Evolutionary conservation across 1,139 yeast genomes (phyloP).

Genomic region (Tardiomyces depauwii): DNA sequence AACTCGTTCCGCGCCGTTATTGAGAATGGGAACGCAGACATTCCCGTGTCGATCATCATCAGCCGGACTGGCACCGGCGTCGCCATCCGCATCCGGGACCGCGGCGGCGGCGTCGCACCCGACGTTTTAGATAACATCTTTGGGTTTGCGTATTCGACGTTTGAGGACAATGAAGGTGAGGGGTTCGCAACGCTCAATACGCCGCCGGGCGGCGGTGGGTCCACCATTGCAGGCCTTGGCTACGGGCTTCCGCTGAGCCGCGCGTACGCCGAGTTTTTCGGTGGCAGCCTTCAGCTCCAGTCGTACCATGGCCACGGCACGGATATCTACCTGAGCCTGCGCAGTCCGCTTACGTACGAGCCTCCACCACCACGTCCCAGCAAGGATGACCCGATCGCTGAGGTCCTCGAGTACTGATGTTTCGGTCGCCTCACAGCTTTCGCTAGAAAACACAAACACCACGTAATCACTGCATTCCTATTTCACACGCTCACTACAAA

Average conservation of each 20-base stretch:
- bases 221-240: constrained; percentile 90
- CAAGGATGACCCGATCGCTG: neutral
- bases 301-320: constrained; percentile 82
- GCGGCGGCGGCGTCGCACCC: constrained; percentile 81
- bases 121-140: constrained; percentile 54
- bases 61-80: constrained; percentile 39
- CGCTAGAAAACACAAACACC: too few species aligned
- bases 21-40: constrained; percentile 42
- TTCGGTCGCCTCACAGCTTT: too few species aligned
- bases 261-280: constrained; percentile 58
- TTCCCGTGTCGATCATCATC: constrained; percentile 60
- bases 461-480: too few species aligned
- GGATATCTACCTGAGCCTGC: constrained; percentile 48
- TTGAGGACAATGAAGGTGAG: constrained; percentile 43
- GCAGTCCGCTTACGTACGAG: neutral
- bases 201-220: constrained; percentile 61
- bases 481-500: too few species aligned
- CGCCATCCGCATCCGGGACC: constrained; percentile 61
- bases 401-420: too few species aligned
- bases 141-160: constrained; percentile 80
- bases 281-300: constrained; percentile 70
- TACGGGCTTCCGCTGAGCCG: constrained; percentile 83
- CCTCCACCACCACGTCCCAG: neutral
- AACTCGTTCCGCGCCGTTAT: constrained; percentile 81
- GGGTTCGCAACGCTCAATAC: constrained; percentile 43